Evolutionary conservation across 768 basidiomycete species (phyloP).

Genomic region (Neoboletus magnificus): DNA sequence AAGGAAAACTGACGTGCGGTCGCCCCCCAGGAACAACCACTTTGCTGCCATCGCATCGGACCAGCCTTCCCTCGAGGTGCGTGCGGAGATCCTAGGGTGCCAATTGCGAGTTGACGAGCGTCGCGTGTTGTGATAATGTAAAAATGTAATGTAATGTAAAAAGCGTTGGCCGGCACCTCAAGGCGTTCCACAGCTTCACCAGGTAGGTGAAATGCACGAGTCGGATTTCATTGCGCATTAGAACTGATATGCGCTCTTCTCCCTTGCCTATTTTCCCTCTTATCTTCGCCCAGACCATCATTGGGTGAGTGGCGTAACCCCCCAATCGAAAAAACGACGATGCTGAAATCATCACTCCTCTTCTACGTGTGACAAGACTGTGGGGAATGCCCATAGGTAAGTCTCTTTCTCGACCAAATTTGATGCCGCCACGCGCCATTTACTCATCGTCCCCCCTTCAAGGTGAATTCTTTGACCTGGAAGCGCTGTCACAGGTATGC

Average conservation of each 20-base stretch:
- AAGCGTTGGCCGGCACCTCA: conserved; percentile 54
- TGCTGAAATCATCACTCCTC: background rate
- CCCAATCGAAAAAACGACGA: background rate
- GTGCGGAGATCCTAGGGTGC: background rate
- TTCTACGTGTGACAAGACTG: conserved; percentile 32
- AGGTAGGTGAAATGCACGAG: conserved; percentile 36
- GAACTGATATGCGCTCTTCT: background rate
- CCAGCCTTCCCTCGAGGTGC: conserved; percentile 62
- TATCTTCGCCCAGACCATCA: conserved; percentile 42
- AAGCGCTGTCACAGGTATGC: conserved; percentile 55
- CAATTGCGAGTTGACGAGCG: background rate
- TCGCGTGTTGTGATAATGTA: background rate
- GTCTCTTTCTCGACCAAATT: background rate
- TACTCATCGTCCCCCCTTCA: background rate
- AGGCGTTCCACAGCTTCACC: conserved; percentile 48
- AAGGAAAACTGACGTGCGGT: background rate
- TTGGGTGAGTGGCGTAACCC: conserved; percentile 43
- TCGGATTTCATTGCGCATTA: background rate
- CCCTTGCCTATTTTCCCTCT: background rate
- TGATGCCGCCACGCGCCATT: background rate
- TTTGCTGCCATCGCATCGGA: conserved; percentile 69
- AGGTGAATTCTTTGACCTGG: conserved; percentile 75
- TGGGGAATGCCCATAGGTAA: conserved; percentile 75
- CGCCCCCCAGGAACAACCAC: conserved; percentile 57
- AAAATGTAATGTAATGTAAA: background rate